Evolutionary conservation across 2,329 filamentous ascomycete genomes (phyloP), one percentile per base, ranked within the genome.

Genomic region (Aspergillus nomiae): DNA sequence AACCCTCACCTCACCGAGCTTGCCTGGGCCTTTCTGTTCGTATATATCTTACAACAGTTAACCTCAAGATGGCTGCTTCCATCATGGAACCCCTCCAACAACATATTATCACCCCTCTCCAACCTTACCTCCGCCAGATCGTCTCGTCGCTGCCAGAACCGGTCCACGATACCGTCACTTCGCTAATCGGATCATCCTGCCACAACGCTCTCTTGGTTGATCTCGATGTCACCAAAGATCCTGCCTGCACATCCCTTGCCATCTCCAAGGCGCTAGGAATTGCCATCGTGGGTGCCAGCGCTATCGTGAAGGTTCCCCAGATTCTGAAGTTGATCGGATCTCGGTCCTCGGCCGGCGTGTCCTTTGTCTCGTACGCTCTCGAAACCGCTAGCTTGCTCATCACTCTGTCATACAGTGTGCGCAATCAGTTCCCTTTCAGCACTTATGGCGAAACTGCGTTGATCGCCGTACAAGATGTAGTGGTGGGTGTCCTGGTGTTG

Each of bases 291-390:
- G 90, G 86, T 69, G 92, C 93, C 59, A 94, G 91, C 32, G 89
- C 92, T 60, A 88, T 98, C 71, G 94, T 99, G 83, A 99, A 99
- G 83, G 89, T 99, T 30, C 95, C 95, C 0, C 95, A 99, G 83
- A 94, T 99, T 76, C 79, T 97, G 78, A 99, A 99, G 84, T 89
- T 99, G 58, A 80, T 95, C 73, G 85, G 85, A 74, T 93, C 92
- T 55, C 87, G 89, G 73, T 97, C 92, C 56, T 89, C 93, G 32
- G 87, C 88, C 51, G 95, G 95, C 70, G 86, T 99, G 65, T 92
- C 89, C 56, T 96, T 98, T 81, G 86, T 96, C 51, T 91, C 92
- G 36, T 98, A 97, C 82, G 85, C 95, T 38, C 92, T 99, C 76
- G 95, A 99, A 83, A 97, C 93, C 10, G 85, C 87, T 61, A 88